phyloP scores from a whole-genome alignment of 2,329 filamentous ascomycete genomes.

The Graphilbum sp. region DNA sequence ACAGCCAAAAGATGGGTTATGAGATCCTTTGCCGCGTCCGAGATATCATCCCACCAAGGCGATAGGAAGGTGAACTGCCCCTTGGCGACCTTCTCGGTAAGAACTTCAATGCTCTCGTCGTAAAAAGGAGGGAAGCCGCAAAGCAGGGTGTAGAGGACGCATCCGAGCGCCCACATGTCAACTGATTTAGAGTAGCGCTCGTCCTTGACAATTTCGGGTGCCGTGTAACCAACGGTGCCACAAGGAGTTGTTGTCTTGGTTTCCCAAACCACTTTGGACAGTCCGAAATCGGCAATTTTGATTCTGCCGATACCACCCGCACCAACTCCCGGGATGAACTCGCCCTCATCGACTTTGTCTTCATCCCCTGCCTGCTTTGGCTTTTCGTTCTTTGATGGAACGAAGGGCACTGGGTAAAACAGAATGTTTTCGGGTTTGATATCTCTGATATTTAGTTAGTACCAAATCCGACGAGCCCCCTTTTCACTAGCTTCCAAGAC shows the following conservation, averaged over 20 bases:
- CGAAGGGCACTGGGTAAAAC: conserved; percentile 71
- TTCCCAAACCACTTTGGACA: conserved; percentile 98
- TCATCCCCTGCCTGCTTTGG: conserved; percentile 78
- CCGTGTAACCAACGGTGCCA: conserved; percentile 94
- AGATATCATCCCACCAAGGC: conserved; percentile 99
- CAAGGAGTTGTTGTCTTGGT: conserved; percentile 98
- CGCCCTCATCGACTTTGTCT: conserved; percentile 92
- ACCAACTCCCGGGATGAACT: conserved; percentile 69
- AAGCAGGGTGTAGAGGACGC: conserved; percentile 88
- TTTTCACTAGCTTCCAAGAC: no score
- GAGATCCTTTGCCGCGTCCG: conserved; percentile 82
- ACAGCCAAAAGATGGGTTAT: conserved; percentile 88
- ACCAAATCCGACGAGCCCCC: no score
- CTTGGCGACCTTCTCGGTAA: conserved; percentile 93
- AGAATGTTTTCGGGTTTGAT: conserved; percentile 98
- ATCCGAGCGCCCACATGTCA: conserved; percentile 98
- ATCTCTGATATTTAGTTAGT: conserved; percentile 39
- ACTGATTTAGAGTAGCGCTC: conserved; percentile 97
- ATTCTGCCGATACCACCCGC: conserved; percentile 84
- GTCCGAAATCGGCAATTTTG: conserved; percentile 95
- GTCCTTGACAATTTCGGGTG: conserved; percentile 96
- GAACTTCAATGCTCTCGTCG: conserved; percentile 90
- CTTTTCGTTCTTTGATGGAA: conserved; percentile 66
- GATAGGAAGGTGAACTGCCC: conserved; percentile 96
- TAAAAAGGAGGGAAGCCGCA: conserved; percentile 98